Base-by-base conservation (phyloP, 1,284 basidiomycete species). In the Cystobasidium slooffiae region DNA sequence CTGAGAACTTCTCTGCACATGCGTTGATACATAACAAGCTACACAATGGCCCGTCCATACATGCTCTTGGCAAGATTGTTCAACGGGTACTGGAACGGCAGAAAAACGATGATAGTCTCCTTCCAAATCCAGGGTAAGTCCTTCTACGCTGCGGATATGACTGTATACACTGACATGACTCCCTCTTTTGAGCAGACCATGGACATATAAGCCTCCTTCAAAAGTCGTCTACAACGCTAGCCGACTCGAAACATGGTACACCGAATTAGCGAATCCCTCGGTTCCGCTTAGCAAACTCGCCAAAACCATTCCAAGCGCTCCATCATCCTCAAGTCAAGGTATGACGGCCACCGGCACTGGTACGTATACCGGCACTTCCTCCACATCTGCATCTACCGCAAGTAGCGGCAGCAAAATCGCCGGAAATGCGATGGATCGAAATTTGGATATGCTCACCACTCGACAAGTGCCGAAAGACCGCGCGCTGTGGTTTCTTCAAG, bases 401-500 rank as follows among this genome's bases (percentile, higher is more conserved):
- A 44, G n/a, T 5, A 5, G 31, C 37, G 39, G 16, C n/a, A 43
- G 18, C 47, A 66, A 66, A 18, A 39, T 47, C 5, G 9, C 59
- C 10, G 68, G 55, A 14, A 18, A 22, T n/a, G 59, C 69, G 14
- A 55, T 56, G 18, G 89, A 93, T 77, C 93, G 96, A 78, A 86
- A 97, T 31, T 85, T 99, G 66, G 94, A 97, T 76, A 86, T 95
- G 76, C 86, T 99, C 68, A 91, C 94, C 78, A 85, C 86, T 0
- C 88, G 92, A 51, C 87, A 90, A 61, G 93, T 99, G 43, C 90
- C 91, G 0, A 88, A 95, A 53, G 87, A 90, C 0, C 86, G 97
- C 37, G 97, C 97, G 0, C 87, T 97, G 3, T 99, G 97, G 97
- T 94, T 97, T 81, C 87, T 98, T 41, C 88, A 94, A 14, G 92